phyloP scores from a whole-genome alignment of 371 early-diverging fungal genomes.

The Mucor lusitanicus region DNA sequence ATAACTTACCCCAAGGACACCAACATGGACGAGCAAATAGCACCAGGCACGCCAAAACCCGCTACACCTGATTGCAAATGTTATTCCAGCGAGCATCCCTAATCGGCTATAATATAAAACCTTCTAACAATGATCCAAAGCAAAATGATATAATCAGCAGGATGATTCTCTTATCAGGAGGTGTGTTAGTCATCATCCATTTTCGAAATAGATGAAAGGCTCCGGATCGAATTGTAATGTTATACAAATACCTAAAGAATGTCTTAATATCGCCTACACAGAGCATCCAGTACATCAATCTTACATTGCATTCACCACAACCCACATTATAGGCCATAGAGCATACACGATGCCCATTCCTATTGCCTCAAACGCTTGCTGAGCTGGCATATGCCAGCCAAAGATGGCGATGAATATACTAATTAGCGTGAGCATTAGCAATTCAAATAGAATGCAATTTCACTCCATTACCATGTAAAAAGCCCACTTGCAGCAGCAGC shows the following conservation, averaged over 20 bases:
- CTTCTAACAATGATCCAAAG: slow-evolving; percentile 48
- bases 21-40: slow-evolving; percentile 49
- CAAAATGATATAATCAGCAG: slow-evolving; percentile 42
- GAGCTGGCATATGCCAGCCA: slow-evolving; percentile 53
- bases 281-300: background rate
- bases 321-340: slow-evolving; percentile 57
- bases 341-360: slow-evolving; percentile 46
- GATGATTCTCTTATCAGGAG: slow-evolving; percentile 39
- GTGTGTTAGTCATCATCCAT: slow-evolving; percentile 47
- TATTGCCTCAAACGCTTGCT: slow-evolving; percentile 39
- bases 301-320: slow-evolving; percentile 47
- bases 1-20: slow-evolving; percentile 39
- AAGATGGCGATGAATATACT: slow-evolving; percentile 49
- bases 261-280: background rate
- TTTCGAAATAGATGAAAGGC: slow-evolving; percentile 44
- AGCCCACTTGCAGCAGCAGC: slow-evolving; percentile 37
- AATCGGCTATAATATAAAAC: background rate
- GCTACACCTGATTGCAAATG: slow-evolving; percentile 26
- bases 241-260: slow-evolving; percentile 38
- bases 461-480: slow-evolving; percentile 31
- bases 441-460: background rate
- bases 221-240: slow-evolving; percentile 40
- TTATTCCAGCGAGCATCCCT: background rate
- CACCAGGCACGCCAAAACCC: slow-evolving; percentile 52
- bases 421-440: background rate